phyloP scores from a whole-genome alignment of 164 flowering plant genomes.

The Annona squamosa region DNA sequence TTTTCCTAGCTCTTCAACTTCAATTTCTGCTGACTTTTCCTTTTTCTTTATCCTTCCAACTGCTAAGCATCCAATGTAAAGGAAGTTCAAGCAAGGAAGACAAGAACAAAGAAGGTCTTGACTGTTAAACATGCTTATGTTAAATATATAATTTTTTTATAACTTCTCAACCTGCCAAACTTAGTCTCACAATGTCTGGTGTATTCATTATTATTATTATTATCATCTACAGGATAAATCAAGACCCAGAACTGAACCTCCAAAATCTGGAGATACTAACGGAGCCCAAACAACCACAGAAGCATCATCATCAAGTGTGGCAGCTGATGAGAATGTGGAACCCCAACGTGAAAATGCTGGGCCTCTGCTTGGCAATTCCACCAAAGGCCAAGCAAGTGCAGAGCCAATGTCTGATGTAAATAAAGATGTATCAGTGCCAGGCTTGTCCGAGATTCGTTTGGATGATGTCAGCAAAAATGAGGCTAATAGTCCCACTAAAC shows the following conservation, averaged over 20 bases:
- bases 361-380: conserved; percentile 14
- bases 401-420: conserved; percentile 25
- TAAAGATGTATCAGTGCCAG: conserved; percentile 22
- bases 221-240: conserved; percentile 37
- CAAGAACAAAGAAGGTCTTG: conserved; percentile 52
- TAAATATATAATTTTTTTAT: not conserved
- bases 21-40: conserved; percentile 6
- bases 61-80: conserved; percentile 50
- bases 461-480: conserved; percentile 25
- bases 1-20: not conserved
- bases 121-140: not conserved
- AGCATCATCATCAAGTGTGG: conserved; percentile 23
- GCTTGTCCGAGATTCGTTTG: conserved; percentile 19
- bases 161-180: not conserved
- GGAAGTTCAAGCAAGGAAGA: conserved; percentile 51
- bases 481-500: conserved; percentile 22
- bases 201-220: not conserved
- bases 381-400: conserved; percentile 14
- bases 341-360: conserved; percentile 26
- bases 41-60: conserved; percentile 11
- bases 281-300: conserved; percentile 25
- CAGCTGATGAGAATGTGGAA: conserved; percentile 24
- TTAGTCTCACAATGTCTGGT: not conserved
- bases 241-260: conserved; percentile 33
- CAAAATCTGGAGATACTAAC: conserved; percentile 24